A percentile compares a stretch with the other conserved stretches of the same genome.
Evolutionary conservation across 2,329 filamentous ascomycete species (phyloP).

Genomic region (Beauveria caledonica): DNA sequence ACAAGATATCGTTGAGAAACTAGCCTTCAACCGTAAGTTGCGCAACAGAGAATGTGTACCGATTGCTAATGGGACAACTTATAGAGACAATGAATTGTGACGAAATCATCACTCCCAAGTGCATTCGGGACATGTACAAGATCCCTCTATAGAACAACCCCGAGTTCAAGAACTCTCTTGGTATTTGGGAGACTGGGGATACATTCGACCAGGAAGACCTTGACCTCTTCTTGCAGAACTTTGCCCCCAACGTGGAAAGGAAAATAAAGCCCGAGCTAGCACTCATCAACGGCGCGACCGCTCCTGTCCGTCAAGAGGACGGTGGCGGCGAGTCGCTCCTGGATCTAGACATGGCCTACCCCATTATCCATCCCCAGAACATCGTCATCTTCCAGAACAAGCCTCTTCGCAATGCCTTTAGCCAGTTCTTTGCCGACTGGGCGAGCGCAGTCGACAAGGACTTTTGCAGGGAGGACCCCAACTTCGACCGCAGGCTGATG

Average conservation of each 20-base stretch:
- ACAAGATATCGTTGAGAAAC: neutral
- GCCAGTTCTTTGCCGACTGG: constrained; percentile 32
- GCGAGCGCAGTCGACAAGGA: constrained; percentile 44
- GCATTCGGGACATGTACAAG: constrained; percentile 40
- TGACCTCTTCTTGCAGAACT: constrained; percentile 39
- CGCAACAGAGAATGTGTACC: neutral
- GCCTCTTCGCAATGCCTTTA: constrained; percentile 21
- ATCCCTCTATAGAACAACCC: constrained; percentile 26
- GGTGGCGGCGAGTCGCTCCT: constrained; percentile 35
- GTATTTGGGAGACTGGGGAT: constrained; percentile 45
- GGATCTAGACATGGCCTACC: constrained; percentile 41
- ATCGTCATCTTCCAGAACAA: constrained; percentile 28
- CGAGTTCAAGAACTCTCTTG: constrained; percentile 37
- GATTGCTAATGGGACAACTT: neutral
- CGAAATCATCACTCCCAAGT: constrained; percentile 48
- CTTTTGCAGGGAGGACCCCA: constrained; percentile 41
- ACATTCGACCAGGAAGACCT: constrained; percentile 41
- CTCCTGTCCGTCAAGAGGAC: constrained; percentile 4
- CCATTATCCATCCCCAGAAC: constrained; percentile 43
- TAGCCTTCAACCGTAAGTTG: neutral
- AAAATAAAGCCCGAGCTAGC: constrained; percentile 12
- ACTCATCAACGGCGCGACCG: constrained; percentile 13
- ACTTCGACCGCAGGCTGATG: constrained; percentile 32
- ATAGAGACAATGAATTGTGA: constrained; percentile 31
- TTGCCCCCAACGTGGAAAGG: constrained; percentile 17